Base-by-base conservation (phyloP, 23 red algal genomes). In the Agarophyton chilense region DNA sequence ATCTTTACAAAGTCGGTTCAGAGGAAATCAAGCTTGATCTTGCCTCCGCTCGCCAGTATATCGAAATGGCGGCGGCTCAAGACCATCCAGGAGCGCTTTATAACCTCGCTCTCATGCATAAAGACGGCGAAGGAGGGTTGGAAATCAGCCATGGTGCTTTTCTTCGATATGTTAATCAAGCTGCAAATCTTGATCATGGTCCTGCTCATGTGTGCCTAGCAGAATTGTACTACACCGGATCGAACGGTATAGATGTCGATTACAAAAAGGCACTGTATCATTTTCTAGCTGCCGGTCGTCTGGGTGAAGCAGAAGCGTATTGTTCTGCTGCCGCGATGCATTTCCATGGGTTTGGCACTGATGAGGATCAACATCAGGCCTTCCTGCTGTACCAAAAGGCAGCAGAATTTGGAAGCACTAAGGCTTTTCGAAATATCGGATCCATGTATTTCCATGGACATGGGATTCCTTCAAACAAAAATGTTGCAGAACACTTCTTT, bases 281-380 rank as follows among this genome's bases (percentile, higher is more conserved):
- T 52, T 90, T 95, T 76, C 66, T 45, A 25, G 31, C 46, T 11
- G 93, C 93, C 18, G 93, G 84, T 26, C 4, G 54, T 51, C 57
- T 77, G 14, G 83, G 77, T 36, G 72, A 83, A 41, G 58, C 35
- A 17, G 93, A 95, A n/a, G 73, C 83, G 8, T 77, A 82, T 19
- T 95, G 85, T 45, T 89, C 93, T 53, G 93, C 83, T 17, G 93
- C 83, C 29, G 79, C 79, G 32, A 95, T 95, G 93, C 60, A 90
- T 44, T 95, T 73, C 36, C 93, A 95, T 76, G 93, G 93, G n/a
- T 64, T 72, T 29, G 93, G 93, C 8, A 88, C 85, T 28, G 21
- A 22, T 28, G 21, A 77, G 42, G 62, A 95, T 82, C 51, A 77
- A 13, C 73, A 89, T 60, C 24, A 82, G 44, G 82, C 93, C 19